Conservation (phyloP, 306 rosid genomes). For the Begonia masoniana region DNA sequence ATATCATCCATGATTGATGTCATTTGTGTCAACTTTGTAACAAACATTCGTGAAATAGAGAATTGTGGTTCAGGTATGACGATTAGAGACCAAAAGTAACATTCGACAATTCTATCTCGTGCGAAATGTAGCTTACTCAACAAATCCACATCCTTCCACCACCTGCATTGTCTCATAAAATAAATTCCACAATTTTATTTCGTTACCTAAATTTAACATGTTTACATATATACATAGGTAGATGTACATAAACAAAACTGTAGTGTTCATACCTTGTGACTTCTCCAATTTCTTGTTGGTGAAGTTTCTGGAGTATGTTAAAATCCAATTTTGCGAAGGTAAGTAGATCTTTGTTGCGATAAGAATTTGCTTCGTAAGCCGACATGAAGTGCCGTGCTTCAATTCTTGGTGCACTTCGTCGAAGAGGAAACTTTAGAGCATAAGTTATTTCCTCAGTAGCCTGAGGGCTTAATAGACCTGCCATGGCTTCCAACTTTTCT, state of each 20-base stretch:
- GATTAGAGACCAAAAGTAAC: slow-evolving; percentile 10
- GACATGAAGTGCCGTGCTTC: too few relatives aligned
- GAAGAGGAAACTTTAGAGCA: too few relatives aligned
- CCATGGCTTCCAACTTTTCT: too few relatives aligned
- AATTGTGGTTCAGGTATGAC: slow-evolving; percentile 17
- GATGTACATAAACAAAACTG: neutral
- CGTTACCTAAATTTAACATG: neutral
- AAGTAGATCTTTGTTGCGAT: too few relatives aligned
- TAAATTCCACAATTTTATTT: neutral
- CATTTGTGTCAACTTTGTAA: slow-evolving; percentile 12
- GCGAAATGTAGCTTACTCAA: slow-evolving; percentile 14
- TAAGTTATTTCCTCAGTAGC: too few relatives aligned
- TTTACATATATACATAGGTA: neutral
- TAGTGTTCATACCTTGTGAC: too few relatives aligned
- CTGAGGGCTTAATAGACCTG: too few relatives aligned
- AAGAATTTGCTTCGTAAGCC: too few relatives aligned
- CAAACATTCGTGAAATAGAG: slow-evolving; percentile 10
- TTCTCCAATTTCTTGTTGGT: too few relatives aligned
- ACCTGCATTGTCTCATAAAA: slow-evolving; percentile 10
- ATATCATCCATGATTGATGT: slow-evolving; percentile 23
- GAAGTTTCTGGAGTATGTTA: too few relatives aligned
- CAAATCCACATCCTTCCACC: slow-evolving; percentile 28
- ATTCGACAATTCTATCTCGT: slow-evolving; percentile 24
- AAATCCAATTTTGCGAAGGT: too few relatives aligned
- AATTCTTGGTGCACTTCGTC: too few relatives aligned